A percentile compares a stretch with the other conserved stretches of the same genome.
These are phyloP conservation scores for Hypoxylon rickii DNA, from an alignment of 495 filamentous ascomycete genomes.

Conservation along the genomic window DNA sequence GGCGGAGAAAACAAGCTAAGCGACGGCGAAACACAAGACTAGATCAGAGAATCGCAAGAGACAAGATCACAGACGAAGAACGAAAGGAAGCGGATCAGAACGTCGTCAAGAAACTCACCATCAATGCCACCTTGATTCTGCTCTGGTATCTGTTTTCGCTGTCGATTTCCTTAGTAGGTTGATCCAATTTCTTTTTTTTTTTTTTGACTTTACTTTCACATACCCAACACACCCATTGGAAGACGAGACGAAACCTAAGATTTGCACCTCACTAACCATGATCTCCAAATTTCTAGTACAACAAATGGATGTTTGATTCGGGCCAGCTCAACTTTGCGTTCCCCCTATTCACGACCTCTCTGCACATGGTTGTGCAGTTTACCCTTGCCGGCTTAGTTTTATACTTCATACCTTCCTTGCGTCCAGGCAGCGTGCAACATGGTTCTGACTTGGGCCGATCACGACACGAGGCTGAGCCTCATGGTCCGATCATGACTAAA, in stretches of 20 bases:
- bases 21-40: constrained; percentile 68
- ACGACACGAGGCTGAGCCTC: constrained; percentile 60
- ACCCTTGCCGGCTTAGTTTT: constrained; percentile 77
- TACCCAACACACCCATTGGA: not conserved
- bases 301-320: constrained; percentile 99
- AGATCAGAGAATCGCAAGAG: constrained; percentile 72
- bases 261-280: constrained; percentile 14
- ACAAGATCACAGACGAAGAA: constrained; percentile 63
- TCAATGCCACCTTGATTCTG: constrained; percentile 77
- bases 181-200: not conserved
- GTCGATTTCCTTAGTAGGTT: constrained; percentile 87
- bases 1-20: constrained; percentile 65
- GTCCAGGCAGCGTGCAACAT: constrained; percentile 61
- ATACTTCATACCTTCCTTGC: constrained; percentile 80
- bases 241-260: not conserved
- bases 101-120: constrained; percentile 66
- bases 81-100: constrained; percentile 70
- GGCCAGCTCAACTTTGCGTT: constrained; percentile 88
- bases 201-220: too few relatives aligned
- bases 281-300: constrained; percentile 67
- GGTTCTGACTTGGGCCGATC: constrained; percentile 52
- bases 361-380: constrained; percentile 98
- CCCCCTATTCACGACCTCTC: constrained; percentile 91
- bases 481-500: constrained; percentile 82
- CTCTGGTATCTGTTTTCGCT: constrained; percentile 96